Percentiles rank a stretch among this genome's conserved stretches.
Evolutionary conservation across 768 basidiomycete genomes (phyloP).

Genomic region (Pleurotus ostreatus): DNA sequence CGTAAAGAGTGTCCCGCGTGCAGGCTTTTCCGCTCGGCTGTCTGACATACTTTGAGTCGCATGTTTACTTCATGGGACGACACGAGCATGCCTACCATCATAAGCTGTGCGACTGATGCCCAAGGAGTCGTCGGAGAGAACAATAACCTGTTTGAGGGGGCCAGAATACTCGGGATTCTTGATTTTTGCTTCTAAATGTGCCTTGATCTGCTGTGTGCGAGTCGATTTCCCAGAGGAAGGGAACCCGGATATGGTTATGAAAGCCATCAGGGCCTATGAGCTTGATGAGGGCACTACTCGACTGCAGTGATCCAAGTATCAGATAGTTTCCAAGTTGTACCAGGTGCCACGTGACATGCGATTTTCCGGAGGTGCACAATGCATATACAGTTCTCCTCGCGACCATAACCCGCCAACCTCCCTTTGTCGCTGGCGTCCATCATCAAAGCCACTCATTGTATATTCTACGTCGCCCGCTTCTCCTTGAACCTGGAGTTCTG

Average conservation of each 20-base stretch:
- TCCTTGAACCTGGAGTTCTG: slow-evolving; percentile 7
- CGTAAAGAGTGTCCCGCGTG: slow-evolving; percentile 79
- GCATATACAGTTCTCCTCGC: slow-evolving; percentile 5
- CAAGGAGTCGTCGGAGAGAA: slow-evolving; percentile 75
- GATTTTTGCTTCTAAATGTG: slow-evolving; percentile 51
- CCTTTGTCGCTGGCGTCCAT: not conserved
- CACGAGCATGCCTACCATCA: slow-evolving; percentile 48
- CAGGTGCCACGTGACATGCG: slow-evolving; percentile 5
- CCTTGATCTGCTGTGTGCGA: slow-evolving; percentile 62
- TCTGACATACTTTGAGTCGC: slow-evolving; percentile 37
- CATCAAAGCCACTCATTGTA: not conserved
- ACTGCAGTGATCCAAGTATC: too few species aligned
- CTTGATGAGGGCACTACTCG: too few species aligned
- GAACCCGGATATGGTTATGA: slow-evolving; percentile 85
- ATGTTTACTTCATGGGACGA: not conserved
- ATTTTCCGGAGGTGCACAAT: slow-evolving; percentile 2
- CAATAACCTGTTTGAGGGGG: slow-evolving; percentile 35
- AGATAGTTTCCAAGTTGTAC: not conserved
- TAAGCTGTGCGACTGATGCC: slow-evolving; percentile 64
- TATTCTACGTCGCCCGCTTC: not conserved
- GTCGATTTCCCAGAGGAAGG: slow-evolving; percentile 84
- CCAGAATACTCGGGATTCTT: slow-evolving; percentile 48
- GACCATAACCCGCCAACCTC: not conserved
- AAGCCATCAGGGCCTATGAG: slow-evolving; percentile 58
- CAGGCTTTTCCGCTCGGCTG: slow-evolving; percentile 81